Base-by-base conservation (phyloP, 2,329 filamentous ascomycete genomes). In the Aureobasidium sp. region DNA sequence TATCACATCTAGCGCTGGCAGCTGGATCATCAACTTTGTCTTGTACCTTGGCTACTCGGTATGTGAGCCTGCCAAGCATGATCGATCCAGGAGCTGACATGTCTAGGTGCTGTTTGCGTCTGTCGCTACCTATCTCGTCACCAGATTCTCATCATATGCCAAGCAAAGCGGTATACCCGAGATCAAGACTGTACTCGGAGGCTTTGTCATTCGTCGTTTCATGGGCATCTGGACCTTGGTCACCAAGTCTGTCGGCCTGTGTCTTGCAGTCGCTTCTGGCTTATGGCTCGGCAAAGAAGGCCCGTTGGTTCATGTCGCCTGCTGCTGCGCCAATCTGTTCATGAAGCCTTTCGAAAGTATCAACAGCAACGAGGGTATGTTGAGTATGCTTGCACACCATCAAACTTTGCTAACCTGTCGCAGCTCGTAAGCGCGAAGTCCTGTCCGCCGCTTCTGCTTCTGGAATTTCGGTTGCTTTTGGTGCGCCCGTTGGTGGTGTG, bases 231-330 rank as follows among this genome's bases (percentile, higher is more conserved):
- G 92, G 92, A 97, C 93, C 1, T 78, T 97, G 71, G 74, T 90
- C 34, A 91, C 91, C 62, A 97, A 97, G 73, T 95, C 91, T 1
- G 74, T 97, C 47, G 94, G 94, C 31, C 76, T 96, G 85, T 92
- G 91, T 73, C 83, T 97, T 39, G 89, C 93, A 47, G 93, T 97
- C 48, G 90, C 90, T 67, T 97, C 92, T 6, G 93, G 93, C 56
- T 87, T 99, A 80, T 97, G 94, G 93, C 79, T 97, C 15, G 93
- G 93, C 36, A 97, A 97, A 74, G 93, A 99, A 79, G 93, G 93
- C 1, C 93, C 93, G 0, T 78, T 97, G 41, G 93, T 99, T 6
- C 93, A 99, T 74, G 92, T 97, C 25, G 93, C 93, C 64, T 97
- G 94, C 76, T 97, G 94, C 74, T 97, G 92, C 72, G 91, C 93